phyloP scores from a whole-genome alignment of 768 basidiomycete genomes.

The Naganishia antarctica region DNA sequence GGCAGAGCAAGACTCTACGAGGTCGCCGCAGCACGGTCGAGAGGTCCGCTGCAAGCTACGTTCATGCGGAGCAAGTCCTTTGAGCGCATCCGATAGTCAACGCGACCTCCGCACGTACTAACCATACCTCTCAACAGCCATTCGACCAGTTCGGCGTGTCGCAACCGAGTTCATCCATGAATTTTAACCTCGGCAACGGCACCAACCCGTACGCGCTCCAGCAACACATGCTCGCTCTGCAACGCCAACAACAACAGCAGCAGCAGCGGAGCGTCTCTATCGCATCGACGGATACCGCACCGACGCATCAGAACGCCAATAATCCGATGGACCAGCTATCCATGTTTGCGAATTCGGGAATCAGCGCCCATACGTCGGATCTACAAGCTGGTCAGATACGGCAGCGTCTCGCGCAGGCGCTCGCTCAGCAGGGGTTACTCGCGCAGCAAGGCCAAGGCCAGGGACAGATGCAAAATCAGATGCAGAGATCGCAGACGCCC shows the following conservation, averaged over 20 bases:
- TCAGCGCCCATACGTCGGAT: neutral
- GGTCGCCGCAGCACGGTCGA: no score
- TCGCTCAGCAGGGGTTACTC: constrained; percentile 23
- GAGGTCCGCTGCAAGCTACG: no score
- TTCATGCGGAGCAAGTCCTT: no score
- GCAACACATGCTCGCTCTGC: constrained; percentile 25
- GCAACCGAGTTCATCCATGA: neutral
- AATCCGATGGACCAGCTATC: no score
- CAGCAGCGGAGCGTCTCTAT: constrained; percentile 25
- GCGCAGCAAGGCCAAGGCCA: constrained; percentile 11
- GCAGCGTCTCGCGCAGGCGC: constrained; percentile 29
- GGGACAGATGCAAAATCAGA: constrained; percentile 7
- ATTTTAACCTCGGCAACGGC: neutral
- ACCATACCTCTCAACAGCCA: neutral
- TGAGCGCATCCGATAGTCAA: no score
- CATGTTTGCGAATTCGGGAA: no score
- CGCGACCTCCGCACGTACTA: no score
- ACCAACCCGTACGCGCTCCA: constrained; percentile 18
- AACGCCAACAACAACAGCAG: constrained; percentile 18
- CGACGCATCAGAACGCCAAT: constrained; percentile 24
- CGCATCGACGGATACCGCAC: constrained; percentile 4
- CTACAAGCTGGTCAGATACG: constrained; percentile 27
- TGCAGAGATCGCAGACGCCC: constrained; percentile 17
- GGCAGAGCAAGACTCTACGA: no score
- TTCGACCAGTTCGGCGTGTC: neutral